phyloP scores from a whole-genome alignment of 345 rosid genomes.

The Eucalyptus brandiana region DNA sequence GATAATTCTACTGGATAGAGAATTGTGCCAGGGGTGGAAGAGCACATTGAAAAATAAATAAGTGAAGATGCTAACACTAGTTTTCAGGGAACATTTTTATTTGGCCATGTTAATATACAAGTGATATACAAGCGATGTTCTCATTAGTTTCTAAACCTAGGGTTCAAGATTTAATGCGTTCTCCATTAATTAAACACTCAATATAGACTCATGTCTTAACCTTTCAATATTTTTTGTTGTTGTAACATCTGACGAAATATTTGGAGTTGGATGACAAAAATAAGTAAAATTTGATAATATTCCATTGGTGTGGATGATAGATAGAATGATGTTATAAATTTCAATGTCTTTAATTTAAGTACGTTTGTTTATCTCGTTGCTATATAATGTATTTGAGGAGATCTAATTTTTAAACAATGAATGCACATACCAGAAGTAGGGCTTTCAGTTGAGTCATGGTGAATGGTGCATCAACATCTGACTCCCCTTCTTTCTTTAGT shows the following conservation, averaged over 20 bases:
- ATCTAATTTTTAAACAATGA: background rate
- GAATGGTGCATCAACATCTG: conserved; percentile 18
- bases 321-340: background rate
- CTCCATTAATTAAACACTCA: background rate
- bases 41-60: no score
- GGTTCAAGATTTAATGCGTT: background rate
- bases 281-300: background rate
- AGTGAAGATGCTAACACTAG: no score
- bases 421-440: conserved; percentile 24
- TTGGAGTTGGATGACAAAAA: background rate
- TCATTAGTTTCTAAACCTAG: background rate
- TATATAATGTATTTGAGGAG: background rate
- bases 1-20: no score
- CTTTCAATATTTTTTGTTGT: background rate
- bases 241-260: background rate
- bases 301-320: background rate
- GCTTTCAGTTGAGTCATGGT: conserved; percentile 36
- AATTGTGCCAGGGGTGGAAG: no score
- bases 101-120: background rate
- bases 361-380: background rate
- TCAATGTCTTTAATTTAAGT: background rate
- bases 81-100: no score
- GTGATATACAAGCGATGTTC: background rate
- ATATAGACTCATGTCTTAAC: background rate
- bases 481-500: conserved; percentile 6